Evolutionary conservation across 805 yeast genomes (phyloP), one percentile per base, ranked within the genome.

Genomic region (Alloascoidea africana): DNA sequence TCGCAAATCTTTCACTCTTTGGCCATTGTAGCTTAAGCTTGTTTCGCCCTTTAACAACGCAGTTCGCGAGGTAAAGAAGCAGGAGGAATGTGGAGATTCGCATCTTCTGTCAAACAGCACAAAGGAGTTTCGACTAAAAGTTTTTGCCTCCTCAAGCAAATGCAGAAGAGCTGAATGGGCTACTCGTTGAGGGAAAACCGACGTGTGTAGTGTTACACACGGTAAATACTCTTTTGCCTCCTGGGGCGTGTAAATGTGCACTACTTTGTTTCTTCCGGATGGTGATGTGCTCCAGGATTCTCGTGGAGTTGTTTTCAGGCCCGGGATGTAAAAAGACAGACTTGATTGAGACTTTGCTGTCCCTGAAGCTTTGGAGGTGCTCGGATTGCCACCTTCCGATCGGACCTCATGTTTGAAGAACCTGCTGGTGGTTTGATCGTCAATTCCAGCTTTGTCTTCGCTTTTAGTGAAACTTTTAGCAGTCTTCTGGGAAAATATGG

Each of bases 101-200:
- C 83, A 79, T 37, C 61, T 52, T 14, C 76, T 69, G 1, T 78
- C 85, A 44, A 78, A 80, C 5, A 82, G 56, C 40, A 69, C 64
- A 49, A 82, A 82, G 44, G 63, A 58, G 16, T 65, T 61, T 5
- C 58, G 51, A 1, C 44, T 46, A 57, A 73, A 72, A 0, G 44
- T 39, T 1, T 57, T 46, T 3, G 60, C 52, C 27, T 67, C 70
- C 1, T 58, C 51, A 42, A 68, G 40, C 11, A 77, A 55, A 14
- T 60, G 57, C 8, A 47, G 38, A 2, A 76, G 52, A 2, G 78
- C 47, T 0, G 46, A 45, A 18, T 68, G 61, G 0, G 84, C 72
- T 5, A 70, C 41, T 0, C 63, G 59, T 0, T 52, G 41, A 0
- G 83, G 78, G 3, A 82, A 54, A 33, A 76, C 71, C 42, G 69